These are phyloP conservation scores for Paraphaeosphaeria sporulosa DNA, from an alignment of 2,329 filamentous ascomycete species.

Conservation along the genomic window DNA sequence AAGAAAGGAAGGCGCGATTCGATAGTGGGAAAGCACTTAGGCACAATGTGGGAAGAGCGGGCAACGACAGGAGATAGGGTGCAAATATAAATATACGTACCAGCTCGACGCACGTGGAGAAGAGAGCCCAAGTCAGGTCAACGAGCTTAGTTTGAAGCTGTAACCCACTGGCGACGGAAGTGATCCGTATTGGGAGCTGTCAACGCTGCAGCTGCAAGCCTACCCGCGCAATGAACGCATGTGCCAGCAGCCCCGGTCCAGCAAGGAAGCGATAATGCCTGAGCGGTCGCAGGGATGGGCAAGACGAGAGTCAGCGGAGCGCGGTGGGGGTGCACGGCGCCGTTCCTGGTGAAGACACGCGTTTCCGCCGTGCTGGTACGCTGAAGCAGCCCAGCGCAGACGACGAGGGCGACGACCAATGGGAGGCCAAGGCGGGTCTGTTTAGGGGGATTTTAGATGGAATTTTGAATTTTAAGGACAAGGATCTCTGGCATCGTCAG, in stretches of 20 bases:
- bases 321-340: slow-evolving; percentile 37
- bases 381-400: slow-evolving; percentile 19
- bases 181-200: slow-evolving; percentile 50
- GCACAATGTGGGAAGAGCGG: slow-evolving; percentile 7
- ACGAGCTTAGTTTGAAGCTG: slow-evolving; percentile 45
- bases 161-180: slow-evolving; percentile 51
- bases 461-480: slow-evolving; percentile 38
- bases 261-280: slow-evolving; percentile 38
- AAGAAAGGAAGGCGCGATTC: slow-evolving; percentile 31
- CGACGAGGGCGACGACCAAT: slow-evolving; percentile 31
- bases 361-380: slow-evolving; percentile 38
- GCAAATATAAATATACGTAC: slow-evolving; percentile 15
- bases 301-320: slow-evolving; percentile 41
- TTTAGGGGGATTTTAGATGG: slow-evolving; percentile 26
- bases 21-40: slow-evolving; percentile 8
- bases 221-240: slow-evolving; percentile 38
- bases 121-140: slow-evolving; percentile 41
- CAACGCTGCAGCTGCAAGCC: slow-evolving; percentile 43
- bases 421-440: slow-evolving; percentile 23
- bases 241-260: slow-evolving; percentile 35
- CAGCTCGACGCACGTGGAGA: slow-evolving; percentile 18
- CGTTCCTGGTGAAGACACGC: slow-evolving; percentile 35
- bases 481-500: slow-evolving; percentile 35
- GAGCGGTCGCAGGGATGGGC: slow-evolving; percentile 32
- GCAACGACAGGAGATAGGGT: slow-evolving; percentile 6